These are phyloP conservation scores for Acacia concinna DNA, from an alignment of 331 rosid genomes.

Conservation along the genomic window DNA sequence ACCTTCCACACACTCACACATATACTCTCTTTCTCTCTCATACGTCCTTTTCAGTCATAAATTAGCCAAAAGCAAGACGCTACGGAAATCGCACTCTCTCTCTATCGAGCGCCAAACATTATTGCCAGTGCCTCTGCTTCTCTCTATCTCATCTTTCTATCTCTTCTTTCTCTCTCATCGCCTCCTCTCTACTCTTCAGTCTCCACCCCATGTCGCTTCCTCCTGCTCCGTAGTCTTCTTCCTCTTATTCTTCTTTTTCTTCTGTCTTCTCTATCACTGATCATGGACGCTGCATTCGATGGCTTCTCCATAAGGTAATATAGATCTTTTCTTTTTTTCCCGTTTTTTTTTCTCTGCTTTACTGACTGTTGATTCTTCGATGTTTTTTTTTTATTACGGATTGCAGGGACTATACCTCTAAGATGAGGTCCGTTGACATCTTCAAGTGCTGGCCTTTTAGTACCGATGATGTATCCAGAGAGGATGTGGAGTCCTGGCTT, in stretches of 20 bases:
- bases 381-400: neutral
- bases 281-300: constrained; percentile 46
- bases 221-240: neutral
- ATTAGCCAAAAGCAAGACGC: constrained; percentile 47
- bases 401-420: constrained; percentile 64
- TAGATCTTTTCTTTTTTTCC: neutral
- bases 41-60: constrained; percentile 71
- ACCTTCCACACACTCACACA: neutral
- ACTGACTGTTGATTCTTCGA: neutral
- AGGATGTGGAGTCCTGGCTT: constrained; percentile 37
- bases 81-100: constrained; percentile 17
- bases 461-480: constrained; percentile 19
- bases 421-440: constrained; percentile 60
- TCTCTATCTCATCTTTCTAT: neutral
- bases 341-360: neutral
- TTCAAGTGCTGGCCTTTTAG: constrained; percentile 67
- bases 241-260: neutral
- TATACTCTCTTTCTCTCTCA: constrained; percentile 41
- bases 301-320: constrained; percentile 69
- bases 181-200: neutral
- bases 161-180: neutral
- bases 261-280: neutral
- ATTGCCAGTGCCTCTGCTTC: neutral
- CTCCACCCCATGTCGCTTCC: neutral
- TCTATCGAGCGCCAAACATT: constrained; percentile 42